These are phyloP conservation scores for Ceratobasidium sp. DNA, from an alignment of 1,284 basidiomycete genomes.

Conservation along the genomic window DNA sequence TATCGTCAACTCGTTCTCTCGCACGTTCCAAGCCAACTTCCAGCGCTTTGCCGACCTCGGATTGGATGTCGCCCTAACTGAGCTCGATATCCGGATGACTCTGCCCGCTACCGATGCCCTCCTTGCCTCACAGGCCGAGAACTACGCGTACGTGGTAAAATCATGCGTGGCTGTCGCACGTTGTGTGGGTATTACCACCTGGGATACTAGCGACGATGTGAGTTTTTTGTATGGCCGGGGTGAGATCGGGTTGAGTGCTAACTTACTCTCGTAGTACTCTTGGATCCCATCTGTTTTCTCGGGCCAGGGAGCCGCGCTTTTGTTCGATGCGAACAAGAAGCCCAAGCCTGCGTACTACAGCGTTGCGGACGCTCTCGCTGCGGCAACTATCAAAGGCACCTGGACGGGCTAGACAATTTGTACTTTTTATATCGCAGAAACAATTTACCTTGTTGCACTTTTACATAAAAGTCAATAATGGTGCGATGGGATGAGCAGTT, in stretches of 20 bases:
- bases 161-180: conserved; percentile 59
- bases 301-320: conserved; percentile 53
- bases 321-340: conserved; percentile 53
- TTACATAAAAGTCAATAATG: background rate
- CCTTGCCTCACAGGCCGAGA: conserved; percentile 64
- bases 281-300: conserved; percentile 55
- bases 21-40: conserved; percentile 61
- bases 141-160: conserved; percentile 63
- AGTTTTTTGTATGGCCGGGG: conserved; percentile 1
- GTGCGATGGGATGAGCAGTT: background rate
- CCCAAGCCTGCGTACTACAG: conserved; percentile 54
- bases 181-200: conserved; percentile 44
- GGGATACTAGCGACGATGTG: conserved; percentile 46
- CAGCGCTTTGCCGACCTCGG: conserved; percentile 64
- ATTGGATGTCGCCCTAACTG: conserved; percentile 65
- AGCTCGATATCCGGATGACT: conserved; percentile 56
- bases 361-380: conserved; percentile 49
- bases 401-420: background rate
- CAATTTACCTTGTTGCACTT: background rate
- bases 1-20: conserved; percentile 64
- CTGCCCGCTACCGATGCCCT: conserved; percentile 64
- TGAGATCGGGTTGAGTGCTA: background rate
- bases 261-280: conserved; percentile 46
- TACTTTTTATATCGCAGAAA: background rate
- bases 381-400: conserved; percentile 37